Conservation (phyloP, 257 asterid species). For the Solanum pinnatisectum region DNA sequence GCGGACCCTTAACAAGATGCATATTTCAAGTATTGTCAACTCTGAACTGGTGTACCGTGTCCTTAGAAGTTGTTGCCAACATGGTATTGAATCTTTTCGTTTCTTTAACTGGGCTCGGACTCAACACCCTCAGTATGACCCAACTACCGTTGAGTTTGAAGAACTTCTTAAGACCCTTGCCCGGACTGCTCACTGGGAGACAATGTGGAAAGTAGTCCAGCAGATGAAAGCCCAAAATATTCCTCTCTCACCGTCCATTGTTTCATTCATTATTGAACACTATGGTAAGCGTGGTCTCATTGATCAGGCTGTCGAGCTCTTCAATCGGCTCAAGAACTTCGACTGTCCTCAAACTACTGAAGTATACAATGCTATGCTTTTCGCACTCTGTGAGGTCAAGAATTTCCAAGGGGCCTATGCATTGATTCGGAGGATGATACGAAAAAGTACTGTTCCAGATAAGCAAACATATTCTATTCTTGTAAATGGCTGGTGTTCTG, state of each 20-base stretch:
- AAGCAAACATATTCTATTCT: constrained; percentile 75
- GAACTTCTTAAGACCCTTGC: constrained; percentile 85
- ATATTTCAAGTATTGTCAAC: constrained; percentile 53
- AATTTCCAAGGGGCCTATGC: constrained; percentile 95
- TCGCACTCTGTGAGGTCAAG: constrained; percentile 83
- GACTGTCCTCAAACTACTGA: constrained; percentile 67
- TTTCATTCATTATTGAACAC: constrained; percentile 78
- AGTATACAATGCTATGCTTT: constrained; percentile 81
- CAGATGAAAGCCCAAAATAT: constrained; percentile 60
- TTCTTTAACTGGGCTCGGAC: constrained; percentile 93
- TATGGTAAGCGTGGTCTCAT: constrained; percentile 79
- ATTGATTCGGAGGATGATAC: constrained; percentile 80
- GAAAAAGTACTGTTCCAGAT: constrained; percentile 61
- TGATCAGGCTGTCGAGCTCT: constrained; percentile 80
- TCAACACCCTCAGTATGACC: constrained; percentile 79
- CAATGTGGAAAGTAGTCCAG: constrained; percentile 96
- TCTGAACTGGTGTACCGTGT: constrained; percentile 86
- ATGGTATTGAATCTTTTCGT: constrained; percentile 86
- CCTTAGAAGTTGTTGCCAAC: constrained; percentile 64
- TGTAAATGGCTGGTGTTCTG: constrained; percentile 92
- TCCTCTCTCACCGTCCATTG: constrained; percentile 64
- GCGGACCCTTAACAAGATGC: constrained; percentile 88
- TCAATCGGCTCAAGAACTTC: constrained; percentile 67
- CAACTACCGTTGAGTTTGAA: constrained; percentile 83
- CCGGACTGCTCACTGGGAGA: constrained; percentile 73